A percentile compares a stretch with the other conserved stretches of the same genome.
Evolutionary conservation across 805 yeast genomes (phyloP).

Genomic region (Ogataea thermomethanolica): DNA sequence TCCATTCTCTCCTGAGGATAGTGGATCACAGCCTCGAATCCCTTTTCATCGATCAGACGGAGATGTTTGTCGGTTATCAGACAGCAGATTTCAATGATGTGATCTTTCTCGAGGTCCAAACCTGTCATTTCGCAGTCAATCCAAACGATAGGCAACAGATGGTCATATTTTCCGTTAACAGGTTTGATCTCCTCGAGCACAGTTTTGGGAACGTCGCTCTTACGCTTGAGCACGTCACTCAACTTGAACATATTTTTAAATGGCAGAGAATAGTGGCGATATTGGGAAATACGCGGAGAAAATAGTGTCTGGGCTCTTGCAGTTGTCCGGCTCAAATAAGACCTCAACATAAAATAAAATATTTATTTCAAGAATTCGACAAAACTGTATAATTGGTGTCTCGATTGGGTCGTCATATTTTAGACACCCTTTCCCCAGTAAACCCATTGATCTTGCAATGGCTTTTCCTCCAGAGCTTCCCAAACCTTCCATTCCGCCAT

Average conservation of each 20-base stretch:
- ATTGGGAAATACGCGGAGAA: too few species aligned
- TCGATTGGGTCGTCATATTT: background rate
- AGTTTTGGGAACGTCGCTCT: background rate
- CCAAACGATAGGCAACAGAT: slow-evolving; percentile 65
- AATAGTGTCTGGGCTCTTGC: too few species aligned
- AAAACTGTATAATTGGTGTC: background rate
- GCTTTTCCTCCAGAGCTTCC: slow-evolving; percentile 79
- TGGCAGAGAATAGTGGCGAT: too few species aligned
- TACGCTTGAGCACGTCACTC: slow-evolving; percentile 3
- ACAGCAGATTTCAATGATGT: slow-evolving; percentile 89
- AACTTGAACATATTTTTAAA: slow-evolving; percentile 4
- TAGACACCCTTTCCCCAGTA: slow-evolving; percentile 66
- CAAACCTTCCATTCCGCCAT: slow-evolving; percentile 69
- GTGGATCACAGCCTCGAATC: slow-evolving; percentile 81
- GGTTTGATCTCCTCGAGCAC: slow-evolving; percentile 1
- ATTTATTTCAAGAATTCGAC: background rate
- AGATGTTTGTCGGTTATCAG: slow-evolving; percentile 82
- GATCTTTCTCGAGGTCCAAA: slow-evolving; percentile 70
- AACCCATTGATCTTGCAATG: slow-evolving; percentile 80
- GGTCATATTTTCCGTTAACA: slow-evolving; percentile 14
- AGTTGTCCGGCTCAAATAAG: background rate
- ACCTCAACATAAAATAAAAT: slow-evolving; percentile 2
- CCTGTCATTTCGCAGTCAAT: slow-evolving; percentile 99
- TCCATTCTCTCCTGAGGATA: slow-evolving; percentile 59
- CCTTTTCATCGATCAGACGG: slow-evolving; percentile 61